Base-by-base conservation (phyloP, 176 grass and related monocot species). In the Alopecurus myosuroides region DNA sequence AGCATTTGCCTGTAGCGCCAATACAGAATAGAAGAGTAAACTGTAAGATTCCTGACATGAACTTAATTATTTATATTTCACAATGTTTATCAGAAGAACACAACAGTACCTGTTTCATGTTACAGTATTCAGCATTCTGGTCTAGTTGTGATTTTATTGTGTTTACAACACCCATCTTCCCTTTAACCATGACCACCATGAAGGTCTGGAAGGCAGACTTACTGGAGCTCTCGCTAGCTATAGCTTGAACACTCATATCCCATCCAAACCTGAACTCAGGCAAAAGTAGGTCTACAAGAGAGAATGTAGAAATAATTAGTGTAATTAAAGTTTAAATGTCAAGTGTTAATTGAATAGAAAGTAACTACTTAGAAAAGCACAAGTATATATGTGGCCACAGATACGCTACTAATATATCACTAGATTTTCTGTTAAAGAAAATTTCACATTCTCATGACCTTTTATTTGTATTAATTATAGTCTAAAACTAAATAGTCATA, bases 201-300 rank as follows among this genome's bases (percentile, higher is more conserved):
- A 95, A 98, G n/a, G 96, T 98, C 67, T 98, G 93, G 35, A 95
- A 98, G 79, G 83, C 64, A 83, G 91, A 90, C 58, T 88, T 92
- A 40, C 63, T 89, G 82, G 85, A 87, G 36, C 77, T 71, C 77
- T 91, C 91, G 45, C 66, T 86, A 9, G 90, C 84, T 88, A 98
- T 92, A 80, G 93, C 88, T 87, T 95, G 77, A 79, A 98, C 83
- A 81, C 72, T 94, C 81, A 75, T 92, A 26, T 89, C 81, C 93
- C 93, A 98, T 93, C 91, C 96, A 94, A 98, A 98, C 88, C 96
- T 90, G 77, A 94, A 94, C 76, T 94, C 93, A 55, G 91, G 88
- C 46, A 95, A 90, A 85, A 98, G 81, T 51, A 95, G 86, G 45
- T 67, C 96, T 98, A 82, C 83, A 92, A 68, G 78, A 76, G 42